phyloP scores from a whole-genome alignment of 805 yeast genomes.

The Spathaspora arborariae region DNA sequence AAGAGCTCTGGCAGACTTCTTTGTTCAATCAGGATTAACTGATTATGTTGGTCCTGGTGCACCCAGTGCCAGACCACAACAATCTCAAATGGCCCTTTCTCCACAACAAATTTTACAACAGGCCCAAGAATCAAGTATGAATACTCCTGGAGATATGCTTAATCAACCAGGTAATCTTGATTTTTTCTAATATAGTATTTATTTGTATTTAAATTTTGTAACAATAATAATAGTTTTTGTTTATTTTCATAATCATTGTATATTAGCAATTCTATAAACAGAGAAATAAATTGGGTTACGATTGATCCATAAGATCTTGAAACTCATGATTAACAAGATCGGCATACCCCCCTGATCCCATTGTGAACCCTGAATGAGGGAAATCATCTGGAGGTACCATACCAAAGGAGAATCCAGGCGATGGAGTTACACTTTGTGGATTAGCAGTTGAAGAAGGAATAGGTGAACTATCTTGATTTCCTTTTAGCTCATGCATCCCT shows the following conservation, averaged over 20 bases:
- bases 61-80: background rate
- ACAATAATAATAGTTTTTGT: background rate
- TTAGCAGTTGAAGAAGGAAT: background rate
- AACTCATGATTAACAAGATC: conserved; percentile 38
- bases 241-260: background rate
- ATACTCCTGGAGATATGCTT: conserved; percentile 2
- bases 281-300: background rate
- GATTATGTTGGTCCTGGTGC: background rate
- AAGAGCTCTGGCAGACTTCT: conserved; percentile 1
- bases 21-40: background rate
- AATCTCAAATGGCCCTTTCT: conserved; percentile 19
- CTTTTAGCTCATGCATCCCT: background rate
- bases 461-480: background rate
- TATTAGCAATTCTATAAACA: background rate
- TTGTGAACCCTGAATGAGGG: background rate
- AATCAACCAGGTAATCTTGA: conserved; percentile 2
- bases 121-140: conserved; percentile 10
- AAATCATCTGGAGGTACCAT: conserved; percentile 1
- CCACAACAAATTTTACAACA: conserved; percentile 40
- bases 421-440: background rate
- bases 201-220: background rate
- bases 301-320: conserved; percentile 22
- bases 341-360: conserved; percentile 26
- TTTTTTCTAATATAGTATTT: conserved; percentile 1
- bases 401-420: conserved; percentile 2